Evolutionary conservation across 2,329 filamentous ascomycete genomes (phyloP).

Genomic region (Fusarium nanum): DNA sequence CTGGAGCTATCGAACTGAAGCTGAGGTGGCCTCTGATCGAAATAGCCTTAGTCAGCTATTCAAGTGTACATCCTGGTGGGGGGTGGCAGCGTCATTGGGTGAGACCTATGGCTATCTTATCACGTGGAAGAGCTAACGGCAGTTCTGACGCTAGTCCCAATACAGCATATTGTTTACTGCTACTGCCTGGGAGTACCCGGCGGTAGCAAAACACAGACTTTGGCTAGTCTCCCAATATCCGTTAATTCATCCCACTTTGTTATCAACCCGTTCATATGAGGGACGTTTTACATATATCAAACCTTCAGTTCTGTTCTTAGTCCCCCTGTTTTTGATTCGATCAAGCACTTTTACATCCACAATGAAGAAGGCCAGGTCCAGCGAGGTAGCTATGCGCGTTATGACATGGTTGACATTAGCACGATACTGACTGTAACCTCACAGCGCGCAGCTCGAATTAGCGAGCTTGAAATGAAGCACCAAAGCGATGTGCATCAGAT

Average conservation of each 20-base stretch:
- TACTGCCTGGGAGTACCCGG: not conserved
- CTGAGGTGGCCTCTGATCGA: slow-evolving; percentile 52
- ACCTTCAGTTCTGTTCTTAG: not conserved
- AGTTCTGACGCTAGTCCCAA: slow-evolving; percentile 36
- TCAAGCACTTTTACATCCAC: slow-evolving; percentile 7
- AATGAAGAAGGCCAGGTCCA: slow-evolving; percentile 46
- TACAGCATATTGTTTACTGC: slow-evolving; percentile 49
- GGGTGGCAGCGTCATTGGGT: slow-evolving; percentile 16
- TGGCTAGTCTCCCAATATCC: not conserved
- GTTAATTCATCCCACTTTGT: slow-evolving; percentile 31
- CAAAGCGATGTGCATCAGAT: slow-evolving; percentile 72
- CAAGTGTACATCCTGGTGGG: not conserved
- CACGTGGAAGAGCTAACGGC: slow-evolving; percentile 23
- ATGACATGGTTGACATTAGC: slow-evolving; percentile 38
- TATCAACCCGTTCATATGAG: slow-evolving; percentile 3
- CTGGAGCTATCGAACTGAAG: slow-evolving; percentile 46
- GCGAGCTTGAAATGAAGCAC: slow-evolving; percentile 76
- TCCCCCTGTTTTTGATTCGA: not conserved
- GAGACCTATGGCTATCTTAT: not conserved
- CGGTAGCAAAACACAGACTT: slow-evolving; percentile 46
- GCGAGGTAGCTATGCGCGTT: slow-evolving; percentile 46
- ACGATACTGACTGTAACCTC: slow-evolving; percentile 33
- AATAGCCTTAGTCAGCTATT: slow-evolving; percentile 40
- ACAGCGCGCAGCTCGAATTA: slow-evolving; percentile 60
- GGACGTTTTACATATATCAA: slow-evolving; percentile 8